Evolutionary conservation across 2,329 filamentous ascomycete genomes (phyloP).

Genomic region (Diaporthe ampelina): DNA sequence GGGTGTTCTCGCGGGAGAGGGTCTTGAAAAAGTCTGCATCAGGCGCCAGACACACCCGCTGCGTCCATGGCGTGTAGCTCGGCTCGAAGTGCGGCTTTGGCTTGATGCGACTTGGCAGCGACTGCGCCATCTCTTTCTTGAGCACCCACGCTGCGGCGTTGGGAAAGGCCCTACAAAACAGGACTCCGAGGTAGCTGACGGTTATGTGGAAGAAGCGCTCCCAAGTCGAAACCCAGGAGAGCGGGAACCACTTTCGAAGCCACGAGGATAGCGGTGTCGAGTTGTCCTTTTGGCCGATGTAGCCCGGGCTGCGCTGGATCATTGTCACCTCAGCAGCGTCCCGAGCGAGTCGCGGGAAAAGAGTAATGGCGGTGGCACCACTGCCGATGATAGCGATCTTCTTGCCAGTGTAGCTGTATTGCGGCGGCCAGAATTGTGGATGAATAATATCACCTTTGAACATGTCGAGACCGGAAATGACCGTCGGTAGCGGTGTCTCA

Average conservation of each 20-base stretch:
- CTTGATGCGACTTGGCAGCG: conserved; percentile 68
- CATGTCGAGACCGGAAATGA: conserved; percentile 58
- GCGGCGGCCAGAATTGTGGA: conserved; percentile 83
- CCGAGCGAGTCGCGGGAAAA: conserved; percentile 71
- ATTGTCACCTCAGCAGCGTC: conserved; percentile 72
- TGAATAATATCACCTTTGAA: conserved; percentile 67
- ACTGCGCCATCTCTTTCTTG: conserved; percentile 68
- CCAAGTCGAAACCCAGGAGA: conserved; percentile 58
- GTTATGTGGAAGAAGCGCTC: conserved; percentile 44
- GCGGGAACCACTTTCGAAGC: conserved; percentile 64
- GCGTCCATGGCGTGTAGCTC: conserved; percentile 68
- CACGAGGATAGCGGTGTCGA: conserved; percentile 76
- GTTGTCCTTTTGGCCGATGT: conserved; percentile 68
- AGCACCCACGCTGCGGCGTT: conserved; percentile 72
- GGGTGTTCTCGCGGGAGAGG: conserved; percentile 51
- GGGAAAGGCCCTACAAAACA: conserved; percentile 71
- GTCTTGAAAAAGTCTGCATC: conserved; percentile 61
- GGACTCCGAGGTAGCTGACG: background rate
- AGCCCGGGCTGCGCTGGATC: conserved; percentile 77
- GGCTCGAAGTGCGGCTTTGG: conserved; percentile 52
- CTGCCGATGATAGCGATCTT: conserved; percentile 77
- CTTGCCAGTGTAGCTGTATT: conserved; percentile 75
- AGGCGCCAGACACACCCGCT: conserved; percentile 73
- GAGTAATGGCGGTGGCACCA: conserved; percentile 78
- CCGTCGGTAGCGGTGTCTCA: conserved; percentile 66